Percentiles rank a stretch among this genome's conserved stretches.
phyloP scores from a whole-genome alignment of 75 land plant species.

The Cryptomeria japonica region DNA sequence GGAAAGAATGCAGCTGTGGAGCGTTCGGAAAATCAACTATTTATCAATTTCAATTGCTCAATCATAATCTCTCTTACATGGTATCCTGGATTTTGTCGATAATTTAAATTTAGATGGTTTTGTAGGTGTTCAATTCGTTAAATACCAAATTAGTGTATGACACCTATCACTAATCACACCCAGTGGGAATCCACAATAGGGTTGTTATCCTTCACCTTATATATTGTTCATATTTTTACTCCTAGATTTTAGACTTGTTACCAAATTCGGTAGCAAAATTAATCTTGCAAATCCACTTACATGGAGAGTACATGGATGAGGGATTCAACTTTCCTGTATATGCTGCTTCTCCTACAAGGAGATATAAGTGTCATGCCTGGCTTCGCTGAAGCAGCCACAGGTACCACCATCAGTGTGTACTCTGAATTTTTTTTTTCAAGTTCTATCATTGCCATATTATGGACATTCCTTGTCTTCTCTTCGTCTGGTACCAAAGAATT shows the following conservation, averaged over 20 bases:
- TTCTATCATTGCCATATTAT: not conserved
- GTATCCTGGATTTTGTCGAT: not conserved
- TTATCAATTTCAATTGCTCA: too few species aligned
- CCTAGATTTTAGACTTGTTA: not conserved
- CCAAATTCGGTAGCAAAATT: not conserved
- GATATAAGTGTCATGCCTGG: not conserved
- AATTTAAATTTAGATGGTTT: not conserved
- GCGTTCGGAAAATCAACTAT: not conserved
- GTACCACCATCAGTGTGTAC: not conserved
- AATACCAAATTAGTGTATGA: not conserved
- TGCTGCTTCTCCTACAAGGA: not conserved
- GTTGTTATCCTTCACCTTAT: not conserved
- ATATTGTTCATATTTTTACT: not conserved
- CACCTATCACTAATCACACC: not conserved
- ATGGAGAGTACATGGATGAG: not conserved
- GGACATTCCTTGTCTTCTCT: not conserved
- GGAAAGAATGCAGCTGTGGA: not conserved
- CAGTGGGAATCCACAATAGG: not conserved
- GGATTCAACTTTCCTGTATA: not conserved
- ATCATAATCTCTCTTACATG: not conserved
- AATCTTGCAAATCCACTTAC: not conserved
- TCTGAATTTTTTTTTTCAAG: not conserved
- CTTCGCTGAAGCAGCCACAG: not conserved
- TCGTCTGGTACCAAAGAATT: not conserved
- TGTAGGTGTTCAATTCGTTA: not conserved